Conservation (phyloP, 2,329 filamentous ascomycete genomes). For the Pyrenophora graminea region DNA sequence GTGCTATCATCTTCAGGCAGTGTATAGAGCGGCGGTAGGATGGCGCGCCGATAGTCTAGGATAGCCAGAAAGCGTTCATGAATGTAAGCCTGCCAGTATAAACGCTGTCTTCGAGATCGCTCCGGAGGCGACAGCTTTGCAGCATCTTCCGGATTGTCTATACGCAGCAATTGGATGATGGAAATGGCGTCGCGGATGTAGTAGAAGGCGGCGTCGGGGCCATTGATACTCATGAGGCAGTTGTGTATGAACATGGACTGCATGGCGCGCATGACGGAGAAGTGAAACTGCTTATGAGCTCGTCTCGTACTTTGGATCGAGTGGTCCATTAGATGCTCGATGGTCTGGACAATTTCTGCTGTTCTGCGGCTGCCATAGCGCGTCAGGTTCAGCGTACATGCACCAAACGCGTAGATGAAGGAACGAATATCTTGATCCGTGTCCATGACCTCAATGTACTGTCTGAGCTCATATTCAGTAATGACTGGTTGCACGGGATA, state of each 20-base stretch:
- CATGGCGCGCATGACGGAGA: constrained; percentile 54
- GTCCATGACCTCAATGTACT: constrained; percentile 46
- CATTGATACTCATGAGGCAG: constrained; percentile 55
- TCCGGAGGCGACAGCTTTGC: constrained; percentile 42
- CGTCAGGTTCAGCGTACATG: constrained; percentile 52
- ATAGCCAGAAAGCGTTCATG: constrained; percentile 62
- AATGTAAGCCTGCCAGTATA: constrained; percentile 62
- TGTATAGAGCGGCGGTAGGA: constrained; percentile 46
- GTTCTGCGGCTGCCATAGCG: constrained; percentile 40
- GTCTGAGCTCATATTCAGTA: constrained; percentile 47
- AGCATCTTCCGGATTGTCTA: constrained; percentile 48
- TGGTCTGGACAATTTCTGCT: constrained; percentile 37
- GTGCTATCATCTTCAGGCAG: constrained; percentile 49
- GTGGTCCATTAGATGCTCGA: constrained; percentile 41
- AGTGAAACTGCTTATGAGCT: constrained; percentile 46
- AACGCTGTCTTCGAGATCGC: constrained; percentile 51
- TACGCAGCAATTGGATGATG: constrained; percentile 45
- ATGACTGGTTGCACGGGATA: constrained; percentile 56
- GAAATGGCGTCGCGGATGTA: constrained; percentile 57
- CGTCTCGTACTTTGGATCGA: constrained; percentile 46
- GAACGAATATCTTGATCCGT: constrained; percentile 46
- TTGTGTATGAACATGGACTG: constrained; percentile 60
- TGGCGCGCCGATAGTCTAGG: constrained; percentile 53
- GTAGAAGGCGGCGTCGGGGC: constrained; percentile 55
- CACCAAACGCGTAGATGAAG: constrained; percentile 53